These are phyloP conservation scores for Haematococcus lacustris DNA, from an alignment of 139 green algal genomes.

Conservation along the genomic window DNA sequence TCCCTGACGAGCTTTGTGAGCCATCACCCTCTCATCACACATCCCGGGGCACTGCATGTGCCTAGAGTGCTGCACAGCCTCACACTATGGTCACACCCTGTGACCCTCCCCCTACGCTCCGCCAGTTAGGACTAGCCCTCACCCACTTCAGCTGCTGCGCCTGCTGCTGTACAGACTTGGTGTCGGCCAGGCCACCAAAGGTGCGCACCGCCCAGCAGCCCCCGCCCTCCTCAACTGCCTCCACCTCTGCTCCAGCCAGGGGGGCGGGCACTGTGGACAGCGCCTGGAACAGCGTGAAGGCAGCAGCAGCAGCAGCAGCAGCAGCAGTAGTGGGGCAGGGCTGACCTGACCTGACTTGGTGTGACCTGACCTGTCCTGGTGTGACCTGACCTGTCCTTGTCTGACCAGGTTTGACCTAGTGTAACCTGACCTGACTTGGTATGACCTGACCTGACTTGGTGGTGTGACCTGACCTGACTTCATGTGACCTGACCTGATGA, in stretches of 20 bases:
- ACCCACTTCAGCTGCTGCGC: constrained; percentile 11
- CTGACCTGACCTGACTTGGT: too few species aligned
- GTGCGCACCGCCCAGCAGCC: constrained; percentile 25
- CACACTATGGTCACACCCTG: not conserved
- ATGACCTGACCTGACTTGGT: not conserved
- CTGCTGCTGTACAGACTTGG: constrained; percentile 1
- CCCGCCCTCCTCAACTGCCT: constrained; percentile 11
- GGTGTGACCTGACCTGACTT: not conserved
- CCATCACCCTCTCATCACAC: not conserved
- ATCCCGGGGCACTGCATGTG: not conserved
- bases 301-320: not conserved
- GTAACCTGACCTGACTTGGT: not conserved
- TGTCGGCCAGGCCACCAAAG: constrained; percentile 24
- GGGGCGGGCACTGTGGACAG: constrained; percentile 7
- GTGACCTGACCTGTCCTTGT: too few species aligned
- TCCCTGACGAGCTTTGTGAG: not conserved
- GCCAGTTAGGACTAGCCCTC: not conserved
- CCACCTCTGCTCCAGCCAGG: constrained; percentile 6
- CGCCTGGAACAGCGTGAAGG: not conserved
- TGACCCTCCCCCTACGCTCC: not conserved
- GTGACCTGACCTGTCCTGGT: too few species aligned
- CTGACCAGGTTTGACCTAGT: not conserved
- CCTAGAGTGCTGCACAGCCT: not conserved
- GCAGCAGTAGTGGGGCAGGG: not conserved
- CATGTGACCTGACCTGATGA: constrained; percentile 15